These are phyloP conservation scores for Sarcomyxa edulis DNA, from an alignment of 768 basidiomycete genomes.

Conservation along the genomic window DNA sequence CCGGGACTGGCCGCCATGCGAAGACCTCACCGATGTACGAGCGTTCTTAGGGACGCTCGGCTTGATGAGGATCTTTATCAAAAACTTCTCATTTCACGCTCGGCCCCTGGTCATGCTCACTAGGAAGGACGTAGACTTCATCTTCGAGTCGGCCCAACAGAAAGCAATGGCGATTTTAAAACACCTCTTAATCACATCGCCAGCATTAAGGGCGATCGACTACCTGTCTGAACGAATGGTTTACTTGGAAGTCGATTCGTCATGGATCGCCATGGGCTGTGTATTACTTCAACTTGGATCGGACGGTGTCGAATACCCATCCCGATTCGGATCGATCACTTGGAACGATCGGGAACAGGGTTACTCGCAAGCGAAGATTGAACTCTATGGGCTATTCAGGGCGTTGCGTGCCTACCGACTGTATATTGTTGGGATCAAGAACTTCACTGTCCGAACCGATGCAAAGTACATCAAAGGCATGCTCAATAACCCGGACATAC, in stretches of 20 bases:
- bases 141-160: slow-evolving; percentile 21
- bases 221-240: slow-evolving; percentile 18
- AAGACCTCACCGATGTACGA: slow-evolving; percentile 15
- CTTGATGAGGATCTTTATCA: slow-evolving; percentile 21
- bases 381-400: too few relatives aligned
- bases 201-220: slow-evolving; percentile 22
- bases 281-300: slow-evolving; percentile 19
- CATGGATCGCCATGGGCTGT: slow-evolving; percentile 14
- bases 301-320: slow-evolving; percentile 10
- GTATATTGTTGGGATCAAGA: too few relatives aligned
- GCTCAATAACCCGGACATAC: too few relatives aligned
- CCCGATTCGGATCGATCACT: slow-evolving; percentile 23
- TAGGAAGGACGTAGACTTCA: slow-evolving; percentile 19
- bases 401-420: too few relatives aligned
- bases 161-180: slow-evolving; percentile 13
- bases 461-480: too few relatives aligned
- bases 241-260: slow-evolving; percentile 26
- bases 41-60: slow-evolving; percentile 26
- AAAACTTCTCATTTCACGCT: slow-evolving; percentile 18
- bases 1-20: slow-evolving; percentile 17
- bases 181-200: slow-evolving; percentile 13
- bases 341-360: slow-evolving; percentile 19
- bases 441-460: too few relatives aligned
- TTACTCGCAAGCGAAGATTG: too few relatives aligned
- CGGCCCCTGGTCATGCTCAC: slow-evolving; percentile 19